Conservation (phyloP, 441 rosid species). For the Bocquillonia castaneifolia region DNA sequence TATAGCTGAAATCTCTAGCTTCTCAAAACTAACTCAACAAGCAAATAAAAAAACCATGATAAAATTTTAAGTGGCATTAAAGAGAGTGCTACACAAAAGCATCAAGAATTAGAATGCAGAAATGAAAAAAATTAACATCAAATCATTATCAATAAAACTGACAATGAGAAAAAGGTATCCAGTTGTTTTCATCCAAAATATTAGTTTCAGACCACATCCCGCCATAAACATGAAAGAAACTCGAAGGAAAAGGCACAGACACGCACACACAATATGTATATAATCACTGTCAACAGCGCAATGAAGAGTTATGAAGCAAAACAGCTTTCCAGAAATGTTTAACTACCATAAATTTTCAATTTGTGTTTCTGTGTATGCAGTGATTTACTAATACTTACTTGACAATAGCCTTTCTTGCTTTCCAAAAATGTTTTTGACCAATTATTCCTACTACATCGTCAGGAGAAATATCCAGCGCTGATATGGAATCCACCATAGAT, state of each 20-base stretch:
- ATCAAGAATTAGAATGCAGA: background rate
- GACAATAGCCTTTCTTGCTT: constrained; percentile 76
- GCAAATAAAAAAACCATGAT: background rate
- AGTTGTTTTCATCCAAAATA: background rate
- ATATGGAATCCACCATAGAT: constrained; percentile 57
- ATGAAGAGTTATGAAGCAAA: background rate
- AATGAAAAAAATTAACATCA: background rate
- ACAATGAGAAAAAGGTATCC: background rate
- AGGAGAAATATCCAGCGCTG: constrained; percentile 54
- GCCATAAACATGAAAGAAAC: background rate
- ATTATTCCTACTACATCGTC: constrained; percentile 75
- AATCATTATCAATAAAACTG: background rate
- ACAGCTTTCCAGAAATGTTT: background rate
- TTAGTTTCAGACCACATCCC: background rate
- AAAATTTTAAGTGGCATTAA: background rate
- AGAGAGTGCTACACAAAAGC: background rate
- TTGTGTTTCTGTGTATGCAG: constrained; percentile 12
- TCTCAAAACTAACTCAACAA: background rate
- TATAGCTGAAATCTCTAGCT: background rate
- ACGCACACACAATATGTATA: too few species aligned
- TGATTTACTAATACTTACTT: constrained; percentile 48
- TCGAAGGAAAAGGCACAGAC: background rate
- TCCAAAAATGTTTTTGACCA: constrained; percentile 89
- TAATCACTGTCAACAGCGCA: background rate
- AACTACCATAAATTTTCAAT: constrained; percentile 5